Evolutionary conservation across 2,329 filamentous ascomycete genomes (phyloP), one percentile per base, ranked within the genome.

Genomic region (Botryosphaeria dothidea): DNA sequence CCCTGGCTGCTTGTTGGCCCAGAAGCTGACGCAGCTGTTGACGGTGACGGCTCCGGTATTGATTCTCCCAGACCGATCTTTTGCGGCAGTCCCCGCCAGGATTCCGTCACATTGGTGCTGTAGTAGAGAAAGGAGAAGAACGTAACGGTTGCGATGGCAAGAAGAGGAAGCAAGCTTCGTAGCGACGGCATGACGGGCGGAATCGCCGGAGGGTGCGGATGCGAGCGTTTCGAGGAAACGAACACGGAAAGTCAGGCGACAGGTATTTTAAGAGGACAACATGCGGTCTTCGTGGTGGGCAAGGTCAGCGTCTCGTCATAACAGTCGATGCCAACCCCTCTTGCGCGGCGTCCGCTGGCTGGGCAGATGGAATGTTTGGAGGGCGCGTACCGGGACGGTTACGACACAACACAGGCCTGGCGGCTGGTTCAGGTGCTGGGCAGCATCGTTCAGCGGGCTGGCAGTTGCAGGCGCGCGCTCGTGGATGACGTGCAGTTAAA

Each of bases 21-120:
- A 8, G 62, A 65, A 62, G 66, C 52, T 67, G 17, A 7, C 4
- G 51, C 54, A 3, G 38, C 21, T 64, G 52, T 43, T 3, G 69
- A 64, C 41, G 69, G 38, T 61, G 58, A 68, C 58, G 66, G 67
- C 19, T 66, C 69, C 13, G 43, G n/a, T 51, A 75, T 51, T 43
- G 74, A 71, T 17, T 80, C 77, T n/a, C 77, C 78, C 6, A 81
- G 64, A 17, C 77, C 78, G 36, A 81, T 66, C 46, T 75, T 71
- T 66, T 81, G 77, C 23, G 80, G 79, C 25, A 81, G 57, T 1
- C 71, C 70, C 34, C 70, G 72, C 76, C 77, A 79, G 67, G 75
- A 72, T 51, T 76, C 71, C 46, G 71, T 73, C 15, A 70, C 68
- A 19, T 71, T 68, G 21, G 70, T 68, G 61, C 69, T 73, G 31